Evolutionary conservation across 2,329 filamentous ascomycete species (phyloP), one percentile per base, ranked within the genome.

Genomic region (Pyrenophora tritici-repentis): DNA sequence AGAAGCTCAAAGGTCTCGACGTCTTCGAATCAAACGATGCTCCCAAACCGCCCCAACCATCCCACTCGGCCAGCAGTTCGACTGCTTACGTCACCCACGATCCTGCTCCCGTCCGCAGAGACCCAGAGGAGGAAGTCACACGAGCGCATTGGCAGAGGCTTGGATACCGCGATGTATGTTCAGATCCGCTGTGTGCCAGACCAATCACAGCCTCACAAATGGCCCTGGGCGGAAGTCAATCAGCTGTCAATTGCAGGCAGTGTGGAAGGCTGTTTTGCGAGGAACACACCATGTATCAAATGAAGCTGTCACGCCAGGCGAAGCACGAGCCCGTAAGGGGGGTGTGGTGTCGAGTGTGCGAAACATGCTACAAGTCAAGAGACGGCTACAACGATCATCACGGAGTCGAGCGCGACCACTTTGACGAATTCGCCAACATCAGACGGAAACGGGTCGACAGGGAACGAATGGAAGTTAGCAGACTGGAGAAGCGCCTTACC

Each of bases 281-380:
- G 68, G 90, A 93, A 63, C 94, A 99, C 72, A 97, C 94, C 44
- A 96, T 99, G 92, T 99, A 97, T 70, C 93, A 99, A 77, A 97
- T 97, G 89, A 97, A 95, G 78, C 81, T 99, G 9, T 96, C 92
- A 7, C 82, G 92, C 47, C 88, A 91, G 24, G 94, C 94, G 3
- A 83, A 87, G 51, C 91, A 97, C 74, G 94, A 99, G 58, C 93
- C 94, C 0, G 85, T 94, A 1, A 81, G 93, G 55, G 94, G 94
- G 6, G 84, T 90, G 62, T 99, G 94, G 94, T 96, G 90, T 63
- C 80, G 94, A 43, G 93, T 97, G 2, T 99, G 94, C 70, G 94
- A 99, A 77, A 97, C 94, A n/a, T 99, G 94, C 76, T 99, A 94
- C 77, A 97, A 97, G 77, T 96, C 91, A 43, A 84, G 94, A 65